Base-by-base conservation (phyloP, 352 stramenopile species). In the Globisporangium carolinianum region DNA sequence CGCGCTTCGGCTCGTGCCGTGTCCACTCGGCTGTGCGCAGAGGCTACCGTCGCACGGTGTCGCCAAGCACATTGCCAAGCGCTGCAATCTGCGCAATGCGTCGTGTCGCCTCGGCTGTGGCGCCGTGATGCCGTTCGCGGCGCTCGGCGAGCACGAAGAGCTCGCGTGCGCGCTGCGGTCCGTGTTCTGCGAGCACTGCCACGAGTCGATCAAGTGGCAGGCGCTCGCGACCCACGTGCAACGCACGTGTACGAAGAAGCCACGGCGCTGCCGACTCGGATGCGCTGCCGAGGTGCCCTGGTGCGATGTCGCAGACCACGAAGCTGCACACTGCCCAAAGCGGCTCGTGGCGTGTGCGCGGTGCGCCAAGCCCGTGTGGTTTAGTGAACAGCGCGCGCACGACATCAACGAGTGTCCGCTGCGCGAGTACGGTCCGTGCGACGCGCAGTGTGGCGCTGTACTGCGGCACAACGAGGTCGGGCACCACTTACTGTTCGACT, bases 21-120 rank as follows among this genome's bases (percentile, higher is more conserved):
- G 83, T 57, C 83, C 81, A n/a, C 58, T 91, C 0, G 66, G 60
- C 3, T 93, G 83, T 52, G 77, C 79, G 1, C 80, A 91, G 61
- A 70, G 69, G 11, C 60, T 90, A n/a, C 60, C 71, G 9, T 64
- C 60, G 0, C 60, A 77, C n/a, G 58, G 55, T 2, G 42, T 89
- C 6, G 51, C 68, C 0, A 35, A 55, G 35, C 83, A 93, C 51
- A 43, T 83, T n/a, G 54, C 58, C 18, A 80, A 76, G 55, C 72
- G 76, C 5, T 93, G 83, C 62, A 86, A 76, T 38, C 67, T 81
- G 35, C 83, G 83, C 24, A 88, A 90, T 32, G 46, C 59, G 4
- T 35, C 37, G 15, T 91, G 83, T 38, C 68, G 74, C 5, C 77
- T 91, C 18, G 79, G 79, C 15, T 93, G 83, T 46, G 69, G 72